Evolutionary conservation across 208 protist genomes (phyloP).

Genomic region (Zelonia costaricensis): DNA sequence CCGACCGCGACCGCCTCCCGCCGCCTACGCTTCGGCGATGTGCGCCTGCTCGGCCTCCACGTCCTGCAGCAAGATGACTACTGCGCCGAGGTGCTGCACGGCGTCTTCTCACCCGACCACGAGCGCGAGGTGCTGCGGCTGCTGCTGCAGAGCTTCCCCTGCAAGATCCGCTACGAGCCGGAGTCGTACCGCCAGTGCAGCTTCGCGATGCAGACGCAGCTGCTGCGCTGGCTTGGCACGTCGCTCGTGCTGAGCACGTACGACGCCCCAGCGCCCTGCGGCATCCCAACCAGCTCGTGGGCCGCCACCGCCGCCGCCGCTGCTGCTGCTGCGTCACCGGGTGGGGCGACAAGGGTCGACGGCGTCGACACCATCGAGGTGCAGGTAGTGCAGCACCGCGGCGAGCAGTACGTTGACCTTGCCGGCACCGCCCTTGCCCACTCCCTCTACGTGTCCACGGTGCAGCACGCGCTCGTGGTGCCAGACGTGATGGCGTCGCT

Average conservation of each 20-base stretch:
- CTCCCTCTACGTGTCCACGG: conserved; percentile 61
- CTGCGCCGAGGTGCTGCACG: conserved; percentile 35
- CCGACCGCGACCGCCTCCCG: background rate
- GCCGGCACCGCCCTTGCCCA: conserved; percentile 41
- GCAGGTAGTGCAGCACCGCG: conserved; percentile 47
- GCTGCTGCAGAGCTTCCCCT: conserved; percentile 53
- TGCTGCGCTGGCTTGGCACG: conserved; percentile 77
- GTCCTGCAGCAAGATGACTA: conserved; percentile 43
- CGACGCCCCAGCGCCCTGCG: conserved; percentile 19
- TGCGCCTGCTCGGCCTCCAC: conserved; percentile 69
- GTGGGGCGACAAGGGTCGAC: background rate
- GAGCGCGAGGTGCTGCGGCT: conserved; percentile 58
- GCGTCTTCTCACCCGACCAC: conserved; percentile 62
- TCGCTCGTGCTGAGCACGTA: conserved; percentile 68
- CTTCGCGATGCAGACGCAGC: conserved; percentile 44
- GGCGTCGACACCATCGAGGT: conserved; percentile 66
- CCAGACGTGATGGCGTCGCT: conserved; percentile 42
- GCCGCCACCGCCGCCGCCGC: background rate
- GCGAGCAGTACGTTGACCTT: conserved; percentile 43
- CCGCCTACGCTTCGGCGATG: conserved; percentile 73
- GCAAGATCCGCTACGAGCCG: conserved; percentile 61
- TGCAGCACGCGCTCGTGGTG: conserved; percentile 36
- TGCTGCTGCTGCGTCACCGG: too few relatives aligned
- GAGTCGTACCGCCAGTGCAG: conserved; percentile 42
- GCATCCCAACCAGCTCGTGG: conserved; percentile 14